These are phyloP conservation scores for Dictyophora rubrovolvata DNA, from an alignment of 768 basidiomycete species.

Conservation along the genomic window DNA sequence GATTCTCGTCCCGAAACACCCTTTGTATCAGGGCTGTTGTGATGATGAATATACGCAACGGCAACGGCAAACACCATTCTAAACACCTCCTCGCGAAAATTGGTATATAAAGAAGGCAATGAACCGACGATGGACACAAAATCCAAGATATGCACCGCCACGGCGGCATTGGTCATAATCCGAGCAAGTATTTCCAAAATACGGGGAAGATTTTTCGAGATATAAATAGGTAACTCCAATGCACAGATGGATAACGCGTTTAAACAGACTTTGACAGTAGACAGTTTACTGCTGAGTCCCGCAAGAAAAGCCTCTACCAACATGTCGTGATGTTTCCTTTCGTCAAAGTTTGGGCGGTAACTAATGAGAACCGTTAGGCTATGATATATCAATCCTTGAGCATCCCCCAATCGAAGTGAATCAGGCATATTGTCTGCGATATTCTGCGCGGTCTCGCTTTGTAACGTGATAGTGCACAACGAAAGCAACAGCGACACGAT, in stretches of 20 bases:
- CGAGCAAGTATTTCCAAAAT: slow-evolving; percentile 83
- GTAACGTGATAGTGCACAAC: slow-evolving; percentile 57
- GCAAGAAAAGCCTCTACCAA: slow-evolving; percentile 66
- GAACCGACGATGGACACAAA: slow-evolving; percentile 84
- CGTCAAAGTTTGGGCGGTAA: slow-evolving; percentile 71
- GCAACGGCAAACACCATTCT: slow-evolving; percentile 93
- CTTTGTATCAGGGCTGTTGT: slow-evolving; percentile 50
- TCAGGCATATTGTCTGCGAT: slow-evolving; percentile 46
- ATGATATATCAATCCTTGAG: slow-evolving; percentile 81
- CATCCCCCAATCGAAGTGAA: slow-evolving; percentile 63
- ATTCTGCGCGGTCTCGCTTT: slow-evolving; percentile 43
- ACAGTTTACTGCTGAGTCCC: slow-evolving; percentile 51
- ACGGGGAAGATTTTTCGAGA: slow-evolving; percentile 67
- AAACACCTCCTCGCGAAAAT: slow-evolving; percentile 85
- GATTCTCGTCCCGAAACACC: slow-evolving; percentile 44
- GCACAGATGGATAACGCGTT: slow-evolving; percentile 82
- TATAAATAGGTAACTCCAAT: slow-evolving; percentile 75
- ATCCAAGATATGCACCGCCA: slow-evolving; percentile 94
- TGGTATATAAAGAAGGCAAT: slow-evolving; percentile 66
- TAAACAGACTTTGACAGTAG: slow-evolving; percentile 80
- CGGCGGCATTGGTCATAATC: slow-evolving; percentile 88
- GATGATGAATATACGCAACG: slow-evolving; percentile 85
- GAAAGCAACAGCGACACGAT: slow-evolving; percentile 53
- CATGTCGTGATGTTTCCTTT: slow-evolving; percentile 44
- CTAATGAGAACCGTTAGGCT: slow-evolving; percentile 80